Base-by-base conservation (phyloP, 2,329 filamentous ascomycete genomes). In the Diaporthe caulivora region DNA sequence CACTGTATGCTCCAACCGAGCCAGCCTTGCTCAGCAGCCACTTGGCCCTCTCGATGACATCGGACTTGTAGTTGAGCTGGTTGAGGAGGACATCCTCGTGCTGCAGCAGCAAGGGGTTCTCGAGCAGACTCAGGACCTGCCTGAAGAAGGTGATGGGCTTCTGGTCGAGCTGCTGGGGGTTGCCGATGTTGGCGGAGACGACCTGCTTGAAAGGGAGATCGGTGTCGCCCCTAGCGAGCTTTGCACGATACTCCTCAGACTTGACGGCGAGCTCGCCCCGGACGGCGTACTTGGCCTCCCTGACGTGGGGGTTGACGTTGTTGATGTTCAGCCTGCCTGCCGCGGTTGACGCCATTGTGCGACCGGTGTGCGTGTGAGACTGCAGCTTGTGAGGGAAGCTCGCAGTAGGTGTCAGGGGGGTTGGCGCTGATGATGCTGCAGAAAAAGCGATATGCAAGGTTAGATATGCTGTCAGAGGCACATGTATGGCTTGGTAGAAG, bases 91-190 rank as follows among this genome's bases (percentile, higher is more conserved):
- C 92, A 77, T 96, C 90, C 82, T 95, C 91, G 79, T 97, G 92
- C 80, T 98, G 89, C 74, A 99, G 88, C 44, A 99, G 87, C 72
- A 87, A 83, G 0, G 97, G 97, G 87, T 98, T 95, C 88, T 99
- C 97, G 74, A 98, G 85, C 76, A 99, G 84, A 85, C 95, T 97
- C 80, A 97, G 90, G 37, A 99, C 97, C 86, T 99, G 96, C 78
- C 97, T 92, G 91, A 99, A 98, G 89, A 98, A 99, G 78, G 97
- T 99, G 80, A 99, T 96, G 80, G 97, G 97, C 88, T 98, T 97
- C 89, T 99, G 97, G 86, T 98, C 97, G 76, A 99, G 91, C 86
- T 99, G 97, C 85, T 99, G 97, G 5, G 97, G 97, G 87, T 99
- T 99, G 81, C 97, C 97, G 81, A 99, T 99, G 86, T 99, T 99